Conservation (phyloP, 176 grass and related monocot genomes). For the Oryza coarctata region DNA sequence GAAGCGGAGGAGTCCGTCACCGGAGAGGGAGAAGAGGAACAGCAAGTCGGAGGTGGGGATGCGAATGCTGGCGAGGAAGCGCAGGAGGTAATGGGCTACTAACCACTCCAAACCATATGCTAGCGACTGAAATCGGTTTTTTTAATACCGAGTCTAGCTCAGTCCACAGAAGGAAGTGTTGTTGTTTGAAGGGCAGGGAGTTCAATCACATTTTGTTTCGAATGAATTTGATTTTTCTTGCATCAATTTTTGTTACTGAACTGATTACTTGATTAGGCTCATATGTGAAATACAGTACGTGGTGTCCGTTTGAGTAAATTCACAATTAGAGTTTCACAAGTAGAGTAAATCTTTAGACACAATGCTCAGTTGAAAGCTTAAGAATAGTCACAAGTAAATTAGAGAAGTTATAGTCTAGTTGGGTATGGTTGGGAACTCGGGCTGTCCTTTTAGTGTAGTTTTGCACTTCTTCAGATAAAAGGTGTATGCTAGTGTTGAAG, state of each 20-base stretch:
- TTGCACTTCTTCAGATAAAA: neutral
- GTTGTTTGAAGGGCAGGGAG: neutral
- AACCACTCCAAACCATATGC: neutral
- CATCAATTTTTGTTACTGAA: neutral
- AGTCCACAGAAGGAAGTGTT: neutral
- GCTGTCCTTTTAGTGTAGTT: neutral
- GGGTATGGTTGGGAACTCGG: neutral
- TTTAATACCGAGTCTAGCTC: neutral
- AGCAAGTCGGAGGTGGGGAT: neutral
- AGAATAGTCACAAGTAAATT: neutral
- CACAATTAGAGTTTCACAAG: neutral
- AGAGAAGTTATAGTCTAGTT: neutral
- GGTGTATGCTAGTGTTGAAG: neutral
- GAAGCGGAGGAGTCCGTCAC: slow-evolving; percentile 30
- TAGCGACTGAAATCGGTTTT: neutral
- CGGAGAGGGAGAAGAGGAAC: slow-evolving; percentile 7
- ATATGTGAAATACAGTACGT: neutral
- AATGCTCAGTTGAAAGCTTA: neutral
- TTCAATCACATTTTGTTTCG: neutral
- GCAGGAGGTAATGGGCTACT: slow-evolving; percentile 41
- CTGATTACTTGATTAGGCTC: neutral
- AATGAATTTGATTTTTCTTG: neutral
- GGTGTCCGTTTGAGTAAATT: neutral
- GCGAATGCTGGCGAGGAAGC: neutral
- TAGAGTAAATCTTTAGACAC: neutral